A percentile compares a stretch with the other conserved stretches of the same genome.
Evolutionary conservation across 2,329 filamentous ascomycete species (phyloP).

Genomic region (Ceratocystis cubensis): DNA sequence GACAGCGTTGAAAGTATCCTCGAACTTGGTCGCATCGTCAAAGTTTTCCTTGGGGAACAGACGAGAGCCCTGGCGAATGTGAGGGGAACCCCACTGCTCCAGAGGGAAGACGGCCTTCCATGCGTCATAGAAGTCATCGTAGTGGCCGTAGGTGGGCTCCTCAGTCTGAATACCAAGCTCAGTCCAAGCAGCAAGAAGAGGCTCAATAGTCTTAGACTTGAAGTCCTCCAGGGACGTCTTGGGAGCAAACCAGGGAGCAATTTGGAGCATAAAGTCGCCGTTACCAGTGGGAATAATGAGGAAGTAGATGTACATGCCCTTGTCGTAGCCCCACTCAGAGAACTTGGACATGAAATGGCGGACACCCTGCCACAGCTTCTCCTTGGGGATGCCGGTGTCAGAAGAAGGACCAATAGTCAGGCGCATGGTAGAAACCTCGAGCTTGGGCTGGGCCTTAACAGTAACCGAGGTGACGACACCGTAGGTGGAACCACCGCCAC

Average conservation of each 20-base stretch:
- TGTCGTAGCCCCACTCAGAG: slow-evolving; percentile 22
- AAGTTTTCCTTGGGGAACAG: slow-evolving; percentile 27
- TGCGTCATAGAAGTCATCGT: slow-evolving; percentile 26
- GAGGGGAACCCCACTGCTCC: slow-evolving; percentile 18
- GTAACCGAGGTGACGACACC: slow-evolving; percentile 33
- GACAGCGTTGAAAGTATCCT: slow-evolving; percentile 26
- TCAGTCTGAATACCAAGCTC: slow-evolving; percentile 31
- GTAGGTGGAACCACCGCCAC: slow-evolving; percentile 35
- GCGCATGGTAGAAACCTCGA: slow-evolving; percentile 28
- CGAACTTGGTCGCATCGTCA: slow-evolving; percentile 24
- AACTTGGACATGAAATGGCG: slow-evolving; percentile 28
- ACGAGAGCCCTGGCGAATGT: slow-evolving; percentile 25
- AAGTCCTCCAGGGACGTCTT: slow-evolving; percentile 26
- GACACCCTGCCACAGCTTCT: slow-evolving; percentile 29
- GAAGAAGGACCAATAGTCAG: slow-evolving; percentile 27
- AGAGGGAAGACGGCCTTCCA: slow-evolving; percentile 25
- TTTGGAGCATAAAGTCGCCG: slow-evolving; percentile 27
- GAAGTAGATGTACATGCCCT: slow-evolving; percentile 23
- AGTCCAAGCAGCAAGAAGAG: slow-evolving; percentile 28
- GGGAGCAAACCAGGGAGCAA: slow-evolving; percentile 26
- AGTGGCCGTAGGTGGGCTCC: slow-evolving; percentile 22
- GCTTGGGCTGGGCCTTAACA: slow-evolving; percentile 28
- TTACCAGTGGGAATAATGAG: slow-evolving; percentile 24
- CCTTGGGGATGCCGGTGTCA: slow-evolving; percentile 27
- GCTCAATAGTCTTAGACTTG: slow-evolving; percentile 27